Percentiles rank a stretch among this genome's conserved stretches.
phyloP scores from a whole-genome alignment of 768 basidiomycete species.

The Paxillus rubicundulus region DNA sequence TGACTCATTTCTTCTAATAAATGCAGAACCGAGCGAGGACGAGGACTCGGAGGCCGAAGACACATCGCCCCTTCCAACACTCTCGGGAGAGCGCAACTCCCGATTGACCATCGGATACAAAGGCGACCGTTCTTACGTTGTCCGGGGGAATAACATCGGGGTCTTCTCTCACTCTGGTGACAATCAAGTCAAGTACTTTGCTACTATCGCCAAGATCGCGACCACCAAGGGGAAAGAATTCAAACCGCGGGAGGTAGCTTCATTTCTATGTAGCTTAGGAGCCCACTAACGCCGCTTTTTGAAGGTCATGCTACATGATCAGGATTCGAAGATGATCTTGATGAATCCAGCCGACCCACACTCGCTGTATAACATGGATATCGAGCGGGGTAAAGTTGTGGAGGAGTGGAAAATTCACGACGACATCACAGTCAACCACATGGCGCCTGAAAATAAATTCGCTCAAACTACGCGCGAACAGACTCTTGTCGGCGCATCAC shows the following conservation, averaged over 20 bases:
- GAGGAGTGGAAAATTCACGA: constrained; percentile 99
- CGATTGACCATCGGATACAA: constrained; percentile 94
- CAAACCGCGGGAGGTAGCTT: constrained; percentile 75
- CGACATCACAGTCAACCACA: constrained; percentile 78
- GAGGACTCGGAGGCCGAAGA: constrained; percentile 47
- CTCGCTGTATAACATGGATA: constrained; percentile 86
- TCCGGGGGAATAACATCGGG: constrained; percentile 88
- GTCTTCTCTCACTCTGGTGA: constrained; percentile 77
- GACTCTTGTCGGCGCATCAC: constrained; percentile 89
- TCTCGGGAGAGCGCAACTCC: constrained; percentile 72
- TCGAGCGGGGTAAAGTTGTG: constrained; percentile 92
- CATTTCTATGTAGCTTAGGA: not conserved
- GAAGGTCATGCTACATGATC: constrained; percentile 94
- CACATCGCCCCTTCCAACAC: constrained; percentile 35
- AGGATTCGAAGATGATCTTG: constrained; percentile 93
- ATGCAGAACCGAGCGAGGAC: constrained; percentile 45
- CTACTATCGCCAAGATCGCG: constrained; percentile 80
- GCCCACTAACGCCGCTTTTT: constrained; percentile 7
- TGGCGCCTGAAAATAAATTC: constrained; percentile 92
- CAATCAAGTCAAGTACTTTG: constrained; percentile 77
- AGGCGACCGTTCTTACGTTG: constrained; percentile 91
- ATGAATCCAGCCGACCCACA: constrained; percentile 81
- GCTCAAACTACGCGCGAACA: constrained; percentile 91
- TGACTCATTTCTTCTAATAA: constrained; percentile 19
- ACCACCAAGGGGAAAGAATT: constrained; percentile 82